Base-by-base conservation (phyloP, 805 yeast genomes). In the Candida railenensis region DNA sequence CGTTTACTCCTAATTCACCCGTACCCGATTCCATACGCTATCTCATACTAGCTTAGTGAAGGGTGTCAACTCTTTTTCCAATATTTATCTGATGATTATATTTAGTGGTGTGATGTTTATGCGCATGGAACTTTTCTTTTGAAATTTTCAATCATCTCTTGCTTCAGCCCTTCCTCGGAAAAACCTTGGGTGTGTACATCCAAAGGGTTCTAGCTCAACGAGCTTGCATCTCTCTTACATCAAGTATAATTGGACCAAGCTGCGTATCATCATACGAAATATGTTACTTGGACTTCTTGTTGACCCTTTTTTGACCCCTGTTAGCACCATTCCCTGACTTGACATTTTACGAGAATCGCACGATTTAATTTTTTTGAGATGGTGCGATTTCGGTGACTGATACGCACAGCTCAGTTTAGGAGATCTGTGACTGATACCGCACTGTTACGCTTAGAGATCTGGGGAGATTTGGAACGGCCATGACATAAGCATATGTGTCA, bases 1-100 rank as follows among this genome's bases (percentile, higher is more conserved):
- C 11, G 30, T 12, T 8, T 34, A 18, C 12, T 37, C 40, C 40
- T 37, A 37, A 19, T 37, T 37, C n/a, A 16, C n/a, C 40, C 40
- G 40, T 12, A 37, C 28, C 12, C 37, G n/a, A 7, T 25, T 11
- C 30, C 11, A 25, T 25, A 25, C 30, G 30, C n/a, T n/a, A n/a
- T n/a, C n/a, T n/a, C n/a, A n/a, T n/a, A n/a, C 30, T 25, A 5
- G 30, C 30, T 25, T 25, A 25, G 11, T 5, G 30, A 25, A 25
- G 30, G 5, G 30, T 34, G 5, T 34, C 12, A 34, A 34, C 11
- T 15, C 34, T 18, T 34, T 15, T 5, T 5, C 19, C 20, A 18
- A 34, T 12, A 7, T 34, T 34, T 34, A 12, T 34, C 19, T 7
- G 14, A 34, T 18, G 37, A 34, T 34, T 25, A 5, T 25, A 25